Evolutionary conservation across 2,329 filamentous ascomycete genomes (phyloP), one percentile per base, ranked within the genome.

Genomic region (Pyrenophora teres): DNA sequence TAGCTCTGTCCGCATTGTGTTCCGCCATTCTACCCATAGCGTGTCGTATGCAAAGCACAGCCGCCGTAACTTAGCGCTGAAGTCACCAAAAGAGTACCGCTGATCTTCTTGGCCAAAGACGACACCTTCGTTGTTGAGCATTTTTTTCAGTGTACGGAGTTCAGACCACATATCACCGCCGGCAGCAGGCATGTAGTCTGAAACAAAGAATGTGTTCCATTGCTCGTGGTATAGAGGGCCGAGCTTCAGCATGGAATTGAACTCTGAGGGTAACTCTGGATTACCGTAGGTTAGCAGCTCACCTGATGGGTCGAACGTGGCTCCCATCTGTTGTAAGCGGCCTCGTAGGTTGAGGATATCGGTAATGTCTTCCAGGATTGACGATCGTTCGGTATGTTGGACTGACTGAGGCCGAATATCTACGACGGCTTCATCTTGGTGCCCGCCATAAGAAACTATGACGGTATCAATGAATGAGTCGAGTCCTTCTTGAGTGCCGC

Each of bases 241-340:
- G 6, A 57, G 32, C 13, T 35, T 36, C 2, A 61, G 31, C 58
- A 61, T 52, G 6, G 48, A 35, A 19, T 52, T 38, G 10, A 59
- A 47, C 0, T 59, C 58, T 1, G 16, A 6, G 7, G 44, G 13
- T 6, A 32, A 10, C 1, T n/a, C 21, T 8, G 56, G 58, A 8
- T 53, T 30, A 1, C 56, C 58, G 19, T 53, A 61, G 3, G 53
- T 50, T 2, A 42, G 12, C 18, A 61, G 35, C 18, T 57, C 48
- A n/a, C 56, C 58, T 13, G 31, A 25, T 1, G 25, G 13, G 1
- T 43, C 40, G 23, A 57, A 59, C 2, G 43, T 45, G 15, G 45
- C 39, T 3, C 50, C 53, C 21, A 55, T 40, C 15, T 57, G 46
- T 23, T 59, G 49, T 1, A 61, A 36, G 3, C 47, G 47, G 10